Evolutionary conservation across 108 stramenopile species (phyloP).

Genomic region (Mediolabrus comicus): DNA sequence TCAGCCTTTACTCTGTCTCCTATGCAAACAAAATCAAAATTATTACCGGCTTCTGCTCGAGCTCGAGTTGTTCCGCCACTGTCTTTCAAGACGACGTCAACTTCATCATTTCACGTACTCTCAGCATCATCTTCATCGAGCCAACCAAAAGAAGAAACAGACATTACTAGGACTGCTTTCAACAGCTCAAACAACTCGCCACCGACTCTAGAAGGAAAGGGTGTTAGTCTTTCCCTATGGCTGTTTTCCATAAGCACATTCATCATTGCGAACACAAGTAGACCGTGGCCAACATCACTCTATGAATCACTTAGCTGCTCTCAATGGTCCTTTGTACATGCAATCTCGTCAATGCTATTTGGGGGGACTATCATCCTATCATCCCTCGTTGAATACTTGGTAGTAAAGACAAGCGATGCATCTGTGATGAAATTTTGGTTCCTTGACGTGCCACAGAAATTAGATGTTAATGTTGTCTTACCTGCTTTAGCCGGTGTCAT

Average conservation of each 20-base stretch:
- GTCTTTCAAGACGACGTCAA: too few species aligned
- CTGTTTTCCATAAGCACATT: background rate
- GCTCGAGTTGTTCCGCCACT: too few species aligned
- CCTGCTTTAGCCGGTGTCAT: conserved; percentile 24
- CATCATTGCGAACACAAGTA: background rate
- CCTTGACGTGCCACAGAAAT: background rate
- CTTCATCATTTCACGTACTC: too few species aligned
- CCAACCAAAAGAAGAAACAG: too few species aligned
- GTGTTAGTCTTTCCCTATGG: background rate
- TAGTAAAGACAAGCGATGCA: background rate
- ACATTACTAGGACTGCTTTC: too few species aligned
- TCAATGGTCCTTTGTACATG: conserved; percentile 16
- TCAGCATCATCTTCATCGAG: too few species aligned
- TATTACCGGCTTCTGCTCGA: too few species aligned
- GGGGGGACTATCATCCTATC: conserved; percentile 28
- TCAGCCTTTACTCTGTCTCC: too few species aligned
- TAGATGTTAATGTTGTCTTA: conserved; percentile 21
- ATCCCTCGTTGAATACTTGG: conserved; percentile 25
- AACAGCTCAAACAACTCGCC: too few species aligned
- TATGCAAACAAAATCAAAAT: too few species aligned
- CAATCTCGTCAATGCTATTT: conserved; percentile 31
- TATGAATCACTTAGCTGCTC: background rate
- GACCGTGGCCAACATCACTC: background rate
- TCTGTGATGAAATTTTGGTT: conserved; percentile 16
- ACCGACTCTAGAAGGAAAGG: too few species aligned